Base-by-base conservation (phyloP, 169 alveolate species). In the Plasmodium inui region DNA sequence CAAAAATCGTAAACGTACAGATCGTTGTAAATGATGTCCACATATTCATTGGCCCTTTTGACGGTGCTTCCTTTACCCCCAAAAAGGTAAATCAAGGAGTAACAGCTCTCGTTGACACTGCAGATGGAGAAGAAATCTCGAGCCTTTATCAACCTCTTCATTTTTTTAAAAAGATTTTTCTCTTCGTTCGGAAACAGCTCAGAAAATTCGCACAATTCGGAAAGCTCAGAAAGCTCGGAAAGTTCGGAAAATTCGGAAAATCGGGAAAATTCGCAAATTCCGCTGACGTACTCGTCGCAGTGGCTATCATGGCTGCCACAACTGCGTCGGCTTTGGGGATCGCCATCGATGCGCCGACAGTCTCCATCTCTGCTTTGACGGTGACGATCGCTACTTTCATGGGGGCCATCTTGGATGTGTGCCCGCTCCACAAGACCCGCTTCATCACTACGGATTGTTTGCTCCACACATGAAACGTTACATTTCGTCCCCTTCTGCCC, bases 41-140 rank as follows among this genome's bases (percentile, higher is more conserved):
- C n/a, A 34, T 90, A 90, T 71, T 90, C 95, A 28, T 90, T 71
- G 8, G 41, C 74, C n/a, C 74, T 46, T 81, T 90, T 90, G 50
- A 81, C 55, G 14, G 95, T 81, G 55, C 76, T 90, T n/a, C 95
- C 95, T 26, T 90, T 90, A n/a, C 95, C 95, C 19, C 95, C 95
- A 50, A 90, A 90, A 10, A 90, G 83, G 74, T 90, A 90, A 67
- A 90, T 90, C 73, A 90, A 81, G 19, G 92, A 90, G 39, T 71
- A 81, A 17, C 26, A 90, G 6, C 41, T 82, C n/a, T 90, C 95
- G 72, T 41, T 41, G 3, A 90, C 95, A 32, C 95, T 90, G 41
- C 95, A 90, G 22, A 90, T 46, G 32, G 95, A 90, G 37, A 90
- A 90, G 53, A 28, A 76, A 70, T 90, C 95, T 81, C 95, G 28